A percentile compares a stretch with the other conserved stretches of the same genome.
Evolutionary conservation across 2,329 filamentous ascomycete species (phyloP).

Genomic region (Torrubiellomyces zombiae): DNA sequence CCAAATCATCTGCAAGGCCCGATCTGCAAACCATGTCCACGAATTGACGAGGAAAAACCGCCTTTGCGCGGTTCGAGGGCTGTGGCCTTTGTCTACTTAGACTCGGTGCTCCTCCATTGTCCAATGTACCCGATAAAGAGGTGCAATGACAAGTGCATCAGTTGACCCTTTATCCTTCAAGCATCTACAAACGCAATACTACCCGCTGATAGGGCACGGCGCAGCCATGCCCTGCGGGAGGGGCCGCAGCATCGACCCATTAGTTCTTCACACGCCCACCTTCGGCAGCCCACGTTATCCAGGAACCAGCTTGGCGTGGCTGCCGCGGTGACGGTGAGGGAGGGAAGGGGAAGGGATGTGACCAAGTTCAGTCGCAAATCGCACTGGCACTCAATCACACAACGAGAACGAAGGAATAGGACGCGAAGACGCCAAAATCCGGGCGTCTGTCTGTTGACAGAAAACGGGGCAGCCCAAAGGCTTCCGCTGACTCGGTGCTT

Average conservation of each 20-base stretch:
- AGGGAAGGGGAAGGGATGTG: constrained; percentile 12
- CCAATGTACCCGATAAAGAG: constrained; percentile 2
- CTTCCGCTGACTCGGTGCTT: constrained; percentile 12
- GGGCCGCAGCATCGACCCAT: constrained; percentile 39
- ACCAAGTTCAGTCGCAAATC: too few relatives aligned
- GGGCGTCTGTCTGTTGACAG: constrained; percentile 11
- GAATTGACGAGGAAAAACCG: too few relatives aligned
- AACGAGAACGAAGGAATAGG: constrained; percentile 12
- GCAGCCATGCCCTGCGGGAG: constrained; percentile 16
- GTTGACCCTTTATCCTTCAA: constrained; percentile 10
- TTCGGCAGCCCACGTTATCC: constrained; percentile 9
- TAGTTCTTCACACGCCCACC: constrained; percentile 16
- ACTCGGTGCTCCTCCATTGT: constrained; percentile 11
- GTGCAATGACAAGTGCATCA: too few relatives aligned
- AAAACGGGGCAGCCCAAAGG: constrained; percentile 20
- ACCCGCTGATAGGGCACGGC: constrained; percentile 11
- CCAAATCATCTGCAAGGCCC: constrained; percentile 8
- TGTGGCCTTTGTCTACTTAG: too few relatives aligned
- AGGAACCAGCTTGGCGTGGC: constrained; percentile 27
- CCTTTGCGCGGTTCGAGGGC: too few relatives aligned
- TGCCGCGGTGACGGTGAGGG: constrained; percentile 14
- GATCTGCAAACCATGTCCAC: too few relatives aligned
- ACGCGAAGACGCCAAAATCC: constrained; percentile 13
- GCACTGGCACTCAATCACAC: too few relatives aligned
- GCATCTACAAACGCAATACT: constrained; percentile 15